Base-by-base conservation (phyloP, 75 land plant genomes). In the Azolla pinnata region DNA sequence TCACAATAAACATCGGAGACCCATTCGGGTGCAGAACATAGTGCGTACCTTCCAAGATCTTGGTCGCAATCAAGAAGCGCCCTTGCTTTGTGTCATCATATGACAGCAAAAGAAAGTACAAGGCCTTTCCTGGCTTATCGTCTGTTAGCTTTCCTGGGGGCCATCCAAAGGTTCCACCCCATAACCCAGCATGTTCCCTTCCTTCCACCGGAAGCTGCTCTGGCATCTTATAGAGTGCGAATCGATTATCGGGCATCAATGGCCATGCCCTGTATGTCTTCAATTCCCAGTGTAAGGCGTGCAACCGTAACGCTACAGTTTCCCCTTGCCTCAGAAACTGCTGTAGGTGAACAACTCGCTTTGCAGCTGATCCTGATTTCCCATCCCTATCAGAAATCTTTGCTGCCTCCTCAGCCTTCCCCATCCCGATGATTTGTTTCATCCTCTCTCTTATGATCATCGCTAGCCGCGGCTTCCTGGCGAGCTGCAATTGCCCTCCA, bases 131-230 rank as follows among this genome's bases (percentile, higher is more conserved):
- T 25, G 90, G 85, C 60, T 90, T 90, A 34, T 81, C 87, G 60
- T 90, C 88, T 18, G 75, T 47, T 1, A 79, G 73, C 44, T 33
- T 59, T 10, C 87, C 87, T n/a, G 92, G 87, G n/a, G 92, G 92
- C 97, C 92, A 87, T 34, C 97, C 97, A 65, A 90, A 90, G 33
- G 97, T 79, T 16, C 92, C 97, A 40, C 87, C 97, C 97, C 97
- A 86, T 26, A 90, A 44, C n/a, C 97, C 92, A 42, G 92, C 85
- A 73, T 79, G 75, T 40, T 87, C 97, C 54, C 73, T 68, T 1
- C 81, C 90, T 1, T 56, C 60, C 1, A 7, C 52, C 14, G 88
- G 77, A 0, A 18, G 64, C 57, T 69, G 80, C 29, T 83, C 33
- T 9, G 92, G 92, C 69, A 90, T 56, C 66, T 90, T 90, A 68